phyloP scores from a whole-genome alignment of 768 basidiomycete species.

The Boletus pseudo-olivaceus region DNA sequence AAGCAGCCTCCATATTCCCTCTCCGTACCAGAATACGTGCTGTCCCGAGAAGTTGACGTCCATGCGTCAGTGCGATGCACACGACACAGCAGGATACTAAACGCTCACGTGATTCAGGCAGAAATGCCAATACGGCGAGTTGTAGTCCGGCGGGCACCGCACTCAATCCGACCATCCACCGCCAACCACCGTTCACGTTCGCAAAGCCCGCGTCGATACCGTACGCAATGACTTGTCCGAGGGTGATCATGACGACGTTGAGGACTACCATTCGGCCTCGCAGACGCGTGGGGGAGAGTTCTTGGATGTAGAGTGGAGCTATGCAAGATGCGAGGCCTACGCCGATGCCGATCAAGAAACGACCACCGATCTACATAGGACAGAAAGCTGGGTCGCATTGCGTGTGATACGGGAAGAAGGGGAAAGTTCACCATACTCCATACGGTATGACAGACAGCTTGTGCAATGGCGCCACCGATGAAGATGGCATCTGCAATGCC shows the following conservation, averaged over 20 bases:
- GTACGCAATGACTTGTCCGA: conserved; percentile 78
- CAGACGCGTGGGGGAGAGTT: conserved; percentile 70
- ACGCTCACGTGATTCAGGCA: conserved; percentile 75
- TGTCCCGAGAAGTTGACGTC: too few species aligned
- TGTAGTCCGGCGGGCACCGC: conserved; percentile 67
- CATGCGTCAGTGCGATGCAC: neutral
- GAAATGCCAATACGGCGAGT: conserved; percentile 53
- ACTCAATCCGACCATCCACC: conserved; percentile 82
- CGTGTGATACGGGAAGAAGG: neutral
- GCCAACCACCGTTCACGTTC: conserved; percentile 61
- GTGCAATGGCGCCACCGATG: conserved; percentile 68
- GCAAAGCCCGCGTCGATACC: conserved; percentile 67
- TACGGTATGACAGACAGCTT: conserved; percentile 66
- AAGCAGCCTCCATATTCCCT: conserved; percentile 49
- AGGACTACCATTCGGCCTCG: conserved; percentile 77
- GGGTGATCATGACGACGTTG: conserved; percentile 80
- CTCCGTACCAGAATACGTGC: conserved; percentile 65
- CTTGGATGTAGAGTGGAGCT: conserved; percentile 81
- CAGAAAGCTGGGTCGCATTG: neutral
- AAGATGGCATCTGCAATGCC: conserved; percentile 69
- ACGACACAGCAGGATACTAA: neutral
- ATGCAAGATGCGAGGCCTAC: conserved; percentile 76
- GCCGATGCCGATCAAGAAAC: conserved; percentile 72
- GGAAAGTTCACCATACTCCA: conserved; percentile 56
- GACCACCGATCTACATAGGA: conserved; percentile 52